Evolutionary conservation across 208 protist species (phyloP), one percentile per base, ranked within the genome.

Genomic region (Cochliopodium minus): DNA sequence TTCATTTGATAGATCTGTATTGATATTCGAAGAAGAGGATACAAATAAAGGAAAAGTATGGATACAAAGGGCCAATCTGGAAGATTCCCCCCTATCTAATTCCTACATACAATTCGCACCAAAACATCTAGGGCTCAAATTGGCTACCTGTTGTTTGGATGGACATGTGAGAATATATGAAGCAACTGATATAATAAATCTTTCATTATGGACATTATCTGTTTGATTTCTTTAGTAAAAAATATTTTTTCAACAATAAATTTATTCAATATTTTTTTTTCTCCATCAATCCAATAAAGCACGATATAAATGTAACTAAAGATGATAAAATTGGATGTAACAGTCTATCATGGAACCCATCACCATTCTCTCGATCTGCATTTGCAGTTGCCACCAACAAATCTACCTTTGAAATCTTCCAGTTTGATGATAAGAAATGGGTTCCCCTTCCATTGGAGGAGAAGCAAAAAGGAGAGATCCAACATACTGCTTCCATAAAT

Each of bases 91-190:
- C n/a, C 70, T 79, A 25, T 49, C 65, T 9, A 69, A 85, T 17
- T 39, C 47, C 0, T 77, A 84, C 39, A 71, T 87, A 11, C 72
- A 83, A 58, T 87, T 87, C 65, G 67, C 81, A 20, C 81, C 81
- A 20, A 62, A 66, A 23, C 69, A 81, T 22, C 55, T 76, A 26
- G 81, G 79, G 17, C 51, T 85, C 4, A 62, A 69, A 50, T 56
- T 85, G 11, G 66, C 39, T 28, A 46, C 46, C 9, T 49, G 43
- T 50, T 72, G 46, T 59, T 10, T 47, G 7, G 67, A 78, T 46
- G 71, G 74, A 6, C 30, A 64, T 22, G 62, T 83, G 25, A 54
- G 78, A 25, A 72, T 82, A 4, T 82, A 86, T 52, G 74, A 86
- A 62, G 78, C 77, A 17, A 62, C 68, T 25, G 79, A 84, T 56